Evolutionary conservation across 192 early-diverging fungal genomes (phyloP), one percentile per base, ranked within the genome.

Genomic region (Lunasporangiospora selenospora): DNA sequence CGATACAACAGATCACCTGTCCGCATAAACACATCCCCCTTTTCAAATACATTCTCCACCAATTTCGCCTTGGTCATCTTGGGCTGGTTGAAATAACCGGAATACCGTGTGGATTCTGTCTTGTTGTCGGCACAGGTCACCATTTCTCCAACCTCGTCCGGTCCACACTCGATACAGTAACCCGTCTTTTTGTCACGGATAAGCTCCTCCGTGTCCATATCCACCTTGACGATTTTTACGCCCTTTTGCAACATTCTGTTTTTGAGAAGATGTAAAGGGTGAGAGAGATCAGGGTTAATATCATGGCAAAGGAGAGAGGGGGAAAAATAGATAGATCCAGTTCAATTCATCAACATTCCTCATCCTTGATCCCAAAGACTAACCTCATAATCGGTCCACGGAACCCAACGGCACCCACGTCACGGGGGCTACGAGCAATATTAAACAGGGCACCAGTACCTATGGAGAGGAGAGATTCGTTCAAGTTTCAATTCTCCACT

Each of bases 361-460:
- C 16, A 12, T 47, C 7, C 45, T 21, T 1, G n/a, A 50, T 38
- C 37, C 24, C 16, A 10, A 58, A 47, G 70, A 27, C 36, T 21
- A 10, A 60, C 56, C 58, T 60, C 19, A 64, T 33, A 16, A 85
- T 42, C 1, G 69, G 80, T 11, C 89, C 85, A 38, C 79, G 50
- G 55, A 66, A 80, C 12, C 86, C 89, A n/a, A 90, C 80, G 32
- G 86, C 83, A n/a, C 88, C 88, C 40, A 77, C 64, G 44, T 86
- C 88, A 29, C 81, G 66, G 10, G 58, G 54, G 29, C 62, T 67
- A 9, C 53, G 75, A 44, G 82, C 80, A 12, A 75, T 21, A 41
- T 83, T 86, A 36, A 81, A 62, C 16, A 84, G 58, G 9, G 48
- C 54, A 1, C 30, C 54, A 7, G 54, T 58, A 21, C 75, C 75